Evolutionary conservation across 345 rosid genomes (phyloP).

Genomic region (Eutrema heterophyllum): DNA sequence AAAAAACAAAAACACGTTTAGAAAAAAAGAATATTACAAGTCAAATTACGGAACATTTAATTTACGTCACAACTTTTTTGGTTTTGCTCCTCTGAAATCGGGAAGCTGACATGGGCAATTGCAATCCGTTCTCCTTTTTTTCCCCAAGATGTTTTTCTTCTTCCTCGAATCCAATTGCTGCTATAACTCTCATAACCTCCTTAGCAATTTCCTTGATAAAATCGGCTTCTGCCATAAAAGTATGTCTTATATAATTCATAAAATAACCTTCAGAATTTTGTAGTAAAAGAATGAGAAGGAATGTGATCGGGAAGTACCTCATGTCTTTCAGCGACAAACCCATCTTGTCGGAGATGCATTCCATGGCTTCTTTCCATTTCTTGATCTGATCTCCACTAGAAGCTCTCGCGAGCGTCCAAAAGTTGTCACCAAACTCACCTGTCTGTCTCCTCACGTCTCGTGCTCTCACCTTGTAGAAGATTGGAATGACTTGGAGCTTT

Average conservation of each 20-base stretch:
- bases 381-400: slow-evolving; percentile 13
- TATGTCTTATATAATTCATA: background rate
- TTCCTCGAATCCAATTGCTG: background rate
- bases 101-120: background rate
- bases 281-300: background rate
- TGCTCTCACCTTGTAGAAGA: slow-evolving; percentile 2
- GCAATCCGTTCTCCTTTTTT: background rate
- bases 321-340: slow-evolving; percentile 6
- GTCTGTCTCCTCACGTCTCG: background rate
- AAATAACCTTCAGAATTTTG: background rate
- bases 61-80: background rate
- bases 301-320: background rate
- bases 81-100: background rate
- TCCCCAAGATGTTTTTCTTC: background rate
- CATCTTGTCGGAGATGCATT: slow-evolving; percentile 12
- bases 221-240: slow-evolving; percentile 9
- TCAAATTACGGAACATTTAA: background rate
- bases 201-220: slow-evolving; percentile 2
- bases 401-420: background rate
- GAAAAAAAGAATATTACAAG: too few relatives aligned
- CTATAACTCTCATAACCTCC: background rate
- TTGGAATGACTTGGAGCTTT: slow-evolving; percentile 8
- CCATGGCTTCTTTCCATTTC: slow-evolving; percentile 9
- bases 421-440: slow-evolving; percentile 16
- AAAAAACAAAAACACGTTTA: too few relatives aligned